Base-by-base conservation (phyloP, 2,329 filamentous ascomycete genomes). In the Neospermospora avenae region DNA sequence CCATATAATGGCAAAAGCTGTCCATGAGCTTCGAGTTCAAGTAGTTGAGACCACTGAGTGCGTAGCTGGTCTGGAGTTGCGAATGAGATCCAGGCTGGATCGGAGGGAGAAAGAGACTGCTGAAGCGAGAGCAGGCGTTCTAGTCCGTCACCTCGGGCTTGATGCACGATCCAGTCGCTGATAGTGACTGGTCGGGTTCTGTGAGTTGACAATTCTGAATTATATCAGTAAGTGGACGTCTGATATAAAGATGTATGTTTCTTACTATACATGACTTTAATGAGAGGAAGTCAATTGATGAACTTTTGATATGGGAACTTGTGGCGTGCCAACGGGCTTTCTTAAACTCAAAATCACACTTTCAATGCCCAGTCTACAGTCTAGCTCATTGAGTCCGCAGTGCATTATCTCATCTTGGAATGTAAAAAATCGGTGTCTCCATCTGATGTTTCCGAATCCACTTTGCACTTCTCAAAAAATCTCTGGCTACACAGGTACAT, bases 1-100 rank as follows among this genome's bases (percentile, higher is more conserved):
- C 82, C 82, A 62, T 78, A 84, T 0, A 85, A 73, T 1, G 80
- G 80, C 16, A 57, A 22, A 8, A 42, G 10, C 7, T 34, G n/a
- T 10, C 45, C 44, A 28, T 49, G 22, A 28, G 45, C 55, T 18
- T 57, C 44, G 10, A 51, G 37, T 4, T 51, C 37, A 2, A 42
- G 16, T 3, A 57, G 35, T 20, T 41, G 44, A 16, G 41, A 16
- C 55, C 55, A 57, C 51, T 57, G 55, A 22, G 20, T 35, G 16
- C 46, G 55, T 31, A 57, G 45, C 11, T 57, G 31, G 13, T 51
- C 55, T 57, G 34, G 37, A 31, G 20, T 51, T 18, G 55, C 55
- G 6, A 51, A n/a, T 3, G 45, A 57, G 2, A 57, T 51, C 44
- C 44, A 57, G 31, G 55, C 55, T 20, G 24, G 20, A 37, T 57